Evolutionary conservation across 1,284 basidiomycete genomes (phyloP), one percentile per base, ranked within the genome.

Genomic region (Papiliotrema flavescens): DNA sequence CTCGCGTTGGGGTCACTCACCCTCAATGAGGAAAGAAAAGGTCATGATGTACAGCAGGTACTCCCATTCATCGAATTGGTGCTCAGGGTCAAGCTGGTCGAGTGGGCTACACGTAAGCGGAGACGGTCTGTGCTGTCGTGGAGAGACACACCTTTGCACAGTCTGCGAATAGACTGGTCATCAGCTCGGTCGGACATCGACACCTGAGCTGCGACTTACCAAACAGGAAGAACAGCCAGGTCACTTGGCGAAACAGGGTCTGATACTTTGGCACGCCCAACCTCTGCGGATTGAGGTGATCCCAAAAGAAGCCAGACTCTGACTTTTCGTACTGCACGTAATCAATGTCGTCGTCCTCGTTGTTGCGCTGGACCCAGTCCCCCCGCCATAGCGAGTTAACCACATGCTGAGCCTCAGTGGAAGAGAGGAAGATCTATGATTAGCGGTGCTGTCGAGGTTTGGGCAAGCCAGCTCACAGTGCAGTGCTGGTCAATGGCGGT

Each of bases 211-310:
- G 17, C 7, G 11, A 54, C 66, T 50, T 39, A 69, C 69, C 66
- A 41, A 84, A 80, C 17, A 96, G 81, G 78, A 93, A 94, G 62
- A 90, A 77, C 42, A 91, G 70, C 93, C 92, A 95, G 20, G 94
- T 80, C 2, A 80, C 47, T 56, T 93, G 76, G 32, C 71, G 64
- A 55, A 76, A 73, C n/a, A 62, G 41, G 44, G 66, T 73, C 47
- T 68, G 69, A 65, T 79, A 89, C 81, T 86, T 82, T 14, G 93
- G 93, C n/a, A 95, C 90, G 22, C 83, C 85, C 46, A 96, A 77
- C n/a, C 92, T 83, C 14, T 84, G 79, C 2, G 90, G 84, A 64
- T 93, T 82, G 19, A 92, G 69, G 66, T 87, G 89, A 28, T 79
- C 80, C 81, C 83, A 86, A 65, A 91, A 85, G 0, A 79, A 79